Percentiles rank a stretch among this genome's conserved stretches.
phyloP scores from a whole-genome alignment of 768 basidiomycete genomes.

The Lactifluus piperatus region DNA sequence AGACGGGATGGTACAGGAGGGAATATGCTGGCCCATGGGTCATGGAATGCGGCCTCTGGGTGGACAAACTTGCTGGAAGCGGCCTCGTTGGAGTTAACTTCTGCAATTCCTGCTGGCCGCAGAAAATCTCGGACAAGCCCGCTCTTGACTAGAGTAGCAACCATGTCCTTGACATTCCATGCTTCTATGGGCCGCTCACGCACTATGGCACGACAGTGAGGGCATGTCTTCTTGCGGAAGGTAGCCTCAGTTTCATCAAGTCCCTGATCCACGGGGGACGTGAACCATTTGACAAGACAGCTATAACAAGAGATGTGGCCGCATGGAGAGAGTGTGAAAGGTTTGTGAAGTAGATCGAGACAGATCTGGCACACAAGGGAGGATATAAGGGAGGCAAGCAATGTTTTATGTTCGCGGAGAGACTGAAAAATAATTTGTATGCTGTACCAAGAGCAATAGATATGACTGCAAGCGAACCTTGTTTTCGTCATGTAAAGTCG shows the following conservation, averaged over 20 bases:
- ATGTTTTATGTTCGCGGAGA: constrained; percentile 37
- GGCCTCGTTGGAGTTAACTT: constrained; percentile 20
- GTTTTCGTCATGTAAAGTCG: neutral
- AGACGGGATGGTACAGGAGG: constrained; percentile 22
- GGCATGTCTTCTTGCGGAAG: constrained; percentile 34
- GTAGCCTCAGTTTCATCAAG: neutral
- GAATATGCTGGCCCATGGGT: constrained; percentile 66
- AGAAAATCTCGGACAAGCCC: constrained; percentile 32
- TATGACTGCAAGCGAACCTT: constrained; percentile 5
- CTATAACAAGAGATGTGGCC: constrained; percentile 64
- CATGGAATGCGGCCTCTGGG: constrained; percentile 26
- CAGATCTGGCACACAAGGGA: constrained; percentile 73
- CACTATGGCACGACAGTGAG: constrained; percentile 37
- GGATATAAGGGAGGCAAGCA: constrained; percentile 49
- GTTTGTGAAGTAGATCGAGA: constrained; percentile 61
- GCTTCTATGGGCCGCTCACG: constrained; percentile 39
- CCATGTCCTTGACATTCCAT: constrained; percentile 41
- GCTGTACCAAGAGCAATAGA: neutral
- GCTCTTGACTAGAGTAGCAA: constrained; percentile 42
- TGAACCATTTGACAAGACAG: constrained; percentile 76
- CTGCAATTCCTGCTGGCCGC: constrained; percentile 3
- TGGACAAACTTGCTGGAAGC: constrained; percentile 25
- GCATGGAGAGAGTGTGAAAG: constrained; percentile 67
- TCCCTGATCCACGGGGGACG: constrained; percentile 45
- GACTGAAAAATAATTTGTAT: constrained; percentile 7